A percentile compares a stretch with the other conserved stretches of the same genome.
phyloP scores from a whole-genome alignment of 73 alveolate species.

The Paraurostyla sp. region DNA sequence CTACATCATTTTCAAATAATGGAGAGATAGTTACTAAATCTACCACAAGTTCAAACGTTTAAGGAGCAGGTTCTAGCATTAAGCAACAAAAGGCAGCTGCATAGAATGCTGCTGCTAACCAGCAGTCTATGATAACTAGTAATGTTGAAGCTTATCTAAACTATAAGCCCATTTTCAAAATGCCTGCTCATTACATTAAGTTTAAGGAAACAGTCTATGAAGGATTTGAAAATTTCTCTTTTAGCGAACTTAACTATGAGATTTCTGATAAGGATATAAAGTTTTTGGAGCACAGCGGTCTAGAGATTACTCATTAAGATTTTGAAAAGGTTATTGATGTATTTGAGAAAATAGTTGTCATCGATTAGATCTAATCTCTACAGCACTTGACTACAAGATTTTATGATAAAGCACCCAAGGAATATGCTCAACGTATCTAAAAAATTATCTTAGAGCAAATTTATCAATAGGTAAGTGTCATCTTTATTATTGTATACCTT shows the following conservation, averaged over 20 bases:
- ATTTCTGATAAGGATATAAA: conserved; percentile 30
- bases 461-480: conserved; percentile 24
- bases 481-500: neutral
- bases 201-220: conserved; percentile 49
- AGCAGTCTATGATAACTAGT: neutral
- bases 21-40: neutral
- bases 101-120: neutral
- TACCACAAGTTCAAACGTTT: neutral
- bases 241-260: conserved; percentile 39
- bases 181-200: conserved; percentile 34
- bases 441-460: neutral
- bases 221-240: conserved; percentile 48
- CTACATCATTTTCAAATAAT: conserved; percentile 9
- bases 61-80: neutral
- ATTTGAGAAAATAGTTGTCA: conserved; percentile 39
- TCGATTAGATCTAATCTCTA: neutral
- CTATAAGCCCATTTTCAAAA: conserved; percentile 19
- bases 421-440: neutral
- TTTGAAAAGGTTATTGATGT: conserved; percentile 47
- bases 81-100: neutral
- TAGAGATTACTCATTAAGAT: neutral
- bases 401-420: conserved; percentile 12
- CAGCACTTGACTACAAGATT: neutral
- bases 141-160: neutral
- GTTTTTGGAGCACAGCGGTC: neutral